Base-by-base conservation (phyloP, 106 monocot species). In the Phalaenopsis equestris region DNA sequence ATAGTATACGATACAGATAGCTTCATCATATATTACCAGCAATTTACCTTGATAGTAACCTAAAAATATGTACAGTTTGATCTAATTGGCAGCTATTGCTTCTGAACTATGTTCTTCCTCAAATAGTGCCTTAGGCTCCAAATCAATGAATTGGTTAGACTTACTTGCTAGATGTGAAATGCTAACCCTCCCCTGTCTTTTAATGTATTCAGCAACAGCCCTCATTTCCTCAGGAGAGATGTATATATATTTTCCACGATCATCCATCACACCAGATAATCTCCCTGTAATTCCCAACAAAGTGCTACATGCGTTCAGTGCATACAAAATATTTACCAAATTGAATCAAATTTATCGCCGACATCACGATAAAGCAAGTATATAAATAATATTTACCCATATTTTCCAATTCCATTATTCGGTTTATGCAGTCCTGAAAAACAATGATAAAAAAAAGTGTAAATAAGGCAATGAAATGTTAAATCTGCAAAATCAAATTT, bases 181-280 rank as follows among this genome's bases (percentile, higher is more conserved):
- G 85, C 92, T 92, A 9, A 94, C 94, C 48, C 97, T 83, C 47
- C 97, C 94, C 83, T 89, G 79, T 21, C 89, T 81, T 70, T 89
- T 92, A 57, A 98, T 94, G 86, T 94, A 94, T 41, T 98, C 94
- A 3, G 97, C 94, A 41, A 94, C 97, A 0, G 94, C 94, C 80
- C 85, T 89, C 94, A 98, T 98, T 80, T 98, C 94, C 85, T 94
- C 92, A 17, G 81, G 81, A 8, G 97, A 98, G 47, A 98, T 98
- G 86, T 89, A 98, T 73, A 98, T 92, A 73, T 92, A 98, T 75
- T 98, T 94, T 15, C 97, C 97, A 48, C 97, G 87, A 78, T 98
- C 97, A 80, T 98, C 97, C 97, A 92, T 94, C 2, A 98, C 94
- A 74, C 97, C 97, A 46, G 97, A 92, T n/a, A 98, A 81, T 79